Conservation (phyloP, 768 basidiomycete species). For the Tulasnella sp. region DNA sequence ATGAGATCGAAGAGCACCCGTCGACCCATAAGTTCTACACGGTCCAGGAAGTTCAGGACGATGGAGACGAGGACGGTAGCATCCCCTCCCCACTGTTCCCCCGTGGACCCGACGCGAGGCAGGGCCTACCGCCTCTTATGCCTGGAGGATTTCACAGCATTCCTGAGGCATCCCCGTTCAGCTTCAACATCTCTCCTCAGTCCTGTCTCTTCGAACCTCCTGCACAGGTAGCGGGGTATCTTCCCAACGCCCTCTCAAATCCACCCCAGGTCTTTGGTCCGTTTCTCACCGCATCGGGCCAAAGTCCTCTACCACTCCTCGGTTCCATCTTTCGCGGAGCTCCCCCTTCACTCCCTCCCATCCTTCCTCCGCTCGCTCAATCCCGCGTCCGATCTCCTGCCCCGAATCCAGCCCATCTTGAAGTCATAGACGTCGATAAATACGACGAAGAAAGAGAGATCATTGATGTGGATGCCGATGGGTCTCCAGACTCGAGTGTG, state of each 20-base stretch:
- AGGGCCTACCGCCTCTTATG: background rate
- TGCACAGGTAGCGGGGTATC: background rate
- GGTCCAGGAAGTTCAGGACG: background rate
- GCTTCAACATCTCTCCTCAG: background rate
- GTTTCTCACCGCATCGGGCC: background rate
- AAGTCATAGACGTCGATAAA: background rate
- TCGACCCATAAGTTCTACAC: slow-evolving; percentile 13
- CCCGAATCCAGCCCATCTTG: background rate
- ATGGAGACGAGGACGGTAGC: background rate
- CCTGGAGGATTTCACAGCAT: background rate
- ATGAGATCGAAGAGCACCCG: slow-evolving; percentile 1
- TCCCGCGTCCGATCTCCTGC: background rate
- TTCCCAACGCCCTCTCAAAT: background rate
- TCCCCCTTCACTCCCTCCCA: background rate
- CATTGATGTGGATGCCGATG: background rate
- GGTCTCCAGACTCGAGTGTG: background rate
- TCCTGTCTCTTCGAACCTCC: background rate
- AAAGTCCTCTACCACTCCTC: background rate
- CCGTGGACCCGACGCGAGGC: background rate
- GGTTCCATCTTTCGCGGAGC: background rate
- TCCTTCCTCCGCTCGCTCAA: background rate
- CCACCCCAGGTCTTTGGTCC: background rate
- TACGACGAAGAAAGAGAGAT: background rate
- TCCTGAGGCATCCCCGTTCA: background rate
- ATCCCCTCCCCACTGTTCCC: background rate